These are phyloP conservation scores for Apophysomyces sp. DNA, from an alignment of 371 early-diverging fungal species.

Conservation along the genomic window DNA sequence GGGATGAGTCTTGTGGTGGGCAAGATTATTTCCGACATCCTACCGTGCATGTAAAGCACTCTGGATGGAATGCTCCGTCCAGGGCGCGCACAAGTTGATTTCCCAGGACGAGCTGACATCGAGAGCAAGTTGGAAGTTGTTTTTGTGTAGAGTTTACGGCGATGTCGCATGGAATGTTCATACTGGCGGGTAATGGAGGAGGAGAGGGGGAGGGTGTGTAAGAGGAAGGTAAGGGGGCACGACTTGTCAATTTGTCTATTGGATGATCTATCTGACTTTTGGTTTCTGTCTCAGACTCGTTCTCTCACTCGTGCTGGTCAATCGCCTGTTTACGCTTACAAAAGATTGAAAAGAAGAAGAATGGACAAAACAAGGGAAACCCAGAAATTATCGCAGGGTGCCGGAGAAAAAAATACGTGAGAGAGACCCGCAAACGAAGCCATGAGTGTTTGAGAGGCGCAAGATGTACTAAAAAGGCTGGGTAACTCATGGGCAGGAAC, in stretches of 20 bases:
- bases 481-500: conserved; percentile 2
- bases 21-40: conserved; percentile 9
- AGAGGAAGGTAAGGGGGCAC: neutral
- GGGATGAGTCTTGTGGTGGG: neutral
- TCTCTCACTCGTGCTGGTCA: neutral
- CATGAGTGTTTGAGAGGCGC: neutral
- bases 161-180: neutral
- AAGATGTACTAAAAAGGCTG: neutral
- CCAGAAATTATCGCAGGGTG: neutral
- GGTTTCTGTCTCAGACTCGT: neutral
- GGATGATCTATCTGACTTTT: neutral
- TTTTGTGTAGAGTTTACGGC: neutral
- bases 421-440: neutral
- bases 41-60: conserved; percentile 91
- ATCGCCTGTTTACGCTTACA: too few relatives aligned
- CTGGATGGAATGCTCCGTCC: conserved; percentile 79
- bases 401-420: neutral
- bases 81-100: conserved; percentile 87
- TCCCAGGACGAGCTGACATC: conserved; percentile 23
- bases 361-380: neutral
- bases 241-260: conserved; percentile 2
- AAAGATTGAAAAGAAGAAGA: neutral
- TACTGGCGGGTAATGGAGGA: neutral
- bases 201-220: neutral
- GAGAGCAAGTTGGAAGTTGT: conserved; percentile 17